These are phyloP conservation scores for Parathielavia appendiculata DNA, from an alignment of 495 filamentous ascomycete genomes.

Conservation along the genomic window DNA sequence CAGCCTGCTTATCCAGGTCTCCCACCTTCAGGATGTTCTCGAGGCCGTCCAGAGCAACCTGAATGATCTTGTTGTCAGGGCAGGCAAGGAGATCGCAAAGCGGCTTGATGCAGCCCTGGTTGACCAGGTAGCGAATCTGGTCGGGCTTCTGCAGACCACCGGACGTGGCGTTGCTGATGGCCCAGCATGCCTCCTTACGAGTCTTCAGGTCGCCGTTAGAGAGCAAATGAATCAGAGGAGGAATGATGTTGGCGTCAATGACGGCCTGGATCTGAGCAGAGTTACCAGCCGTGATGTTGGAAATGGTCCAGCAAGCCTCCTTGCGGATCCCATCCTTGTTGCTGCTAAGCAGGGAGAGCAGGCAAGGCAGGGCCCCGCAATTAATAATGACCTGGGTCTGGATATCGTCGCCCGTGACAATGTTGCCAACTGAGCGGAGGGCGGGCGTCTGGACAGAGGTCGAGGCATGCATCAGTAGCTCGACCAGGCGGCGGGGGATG, in stretches of 20 bases:
- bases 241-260: conserved; percentile 94
- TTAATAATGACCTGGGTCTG: conserved; percentile 99
- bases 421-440: conserved; percentile 95
- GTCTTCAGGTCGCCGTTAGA: conserved; percentile 99
- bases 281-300: conserved; percentile 97
- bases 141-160: conserved; percentile 98
- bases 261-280: conserved; percentile 96
- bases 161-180: conserved; percentile 97
- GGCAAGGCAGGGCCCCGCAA: conserved; percentile 85
- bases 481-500: conserved; percentile 93
- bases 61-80: conserved; percentile 99
- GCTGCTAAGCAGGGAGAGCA: conserved; percentile 88
- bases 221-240: conserved; percentile 89
- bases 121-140: conserved; percentile 92
- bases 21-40: conserved; percentile 99
- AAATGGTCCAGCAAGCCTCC: conserved; percentile 99
- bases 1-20: conserved; percentile 92
- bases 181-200: conserved; percentile 99
- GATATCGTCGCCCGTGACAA: conserved; percentile 97
- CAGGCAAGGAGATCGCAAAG: conserved; percentile 93
- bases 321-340: conserved; percentile 99
- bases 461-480: conserved; percentile 97
- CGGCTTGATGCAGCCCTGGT: conserved; percentile 92
- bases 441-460: conserved; percentile 98
- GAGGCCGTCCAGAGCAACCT: conserved; percentile 94